Evolutionary conservation across 495 filamentous ascomycete genomes (phyloP).

Genomic region (Hyaloscypha bicolor): DNA sequence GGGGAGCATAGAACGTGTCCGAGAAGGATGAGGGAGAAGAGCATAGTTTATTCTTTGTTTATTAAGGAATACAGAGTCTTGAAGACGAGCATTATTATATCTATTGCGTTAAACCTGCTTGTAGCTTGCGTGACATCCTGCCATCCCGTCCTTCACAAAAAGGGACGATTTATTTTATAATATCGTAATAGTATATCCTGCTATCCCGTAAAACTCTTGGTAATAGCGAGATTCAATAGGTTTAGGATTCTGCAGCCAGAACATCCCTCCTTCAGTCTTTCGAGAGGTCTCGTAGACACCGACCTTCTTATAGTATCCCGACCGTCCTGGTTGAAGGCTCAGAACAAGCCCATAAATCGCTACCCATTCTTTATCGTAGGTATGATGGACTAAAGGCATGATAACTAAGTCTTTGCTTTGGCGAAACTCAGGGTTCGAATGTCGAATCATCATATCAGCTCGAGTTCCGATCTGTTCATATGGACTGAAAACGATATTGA

Average conservation of each 20-base stretch:
- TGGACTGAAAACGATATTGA: conserved; percentile 9
- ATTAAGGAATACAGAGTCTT: no score
- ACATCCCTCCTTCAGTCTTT: conserved; percentile 5
- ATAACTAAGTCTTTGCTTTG: conserved; percentile 4
- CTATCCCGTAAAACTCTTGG: conserved; percentile 1
- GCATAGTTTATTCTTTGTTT: no score
- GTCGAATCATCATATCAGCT: conserved; percentile 6
- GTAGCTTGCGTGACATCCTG: no score
- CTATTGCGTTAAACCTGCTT: no score
- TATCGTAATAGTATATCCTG: conserved; percentile 3
- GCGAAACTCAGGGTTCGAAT: conserved; percentile 7
- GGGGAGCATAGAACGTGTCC: no score
- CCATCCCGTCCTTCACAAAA: background rate
- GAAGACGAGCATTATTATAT: no score
- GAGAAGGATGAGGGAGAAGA: no score
- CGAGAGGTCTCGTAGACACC: conserved; percentile 7
- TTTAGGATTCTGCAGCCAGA: conserved; percentile 3
- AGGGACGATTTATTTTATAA: conserved; percentile 3
- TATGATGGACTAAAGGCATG: conserved; percentile 4
- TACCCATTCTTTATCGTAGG: conserved; percentile 1
- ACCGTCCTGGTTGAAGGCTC: conserved; percentile 4
- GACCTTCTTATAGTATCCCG: conserved; percentile 3
- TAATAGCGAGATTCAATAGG: conserved; percentile 3
- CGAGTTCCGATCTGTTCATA: conserved; percentile 4
- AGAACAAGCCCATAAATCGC: conserved; percentile 6